Conservation (phyloP, 805 yeast species). For the Kodamaea kakaduensis region DNA sequence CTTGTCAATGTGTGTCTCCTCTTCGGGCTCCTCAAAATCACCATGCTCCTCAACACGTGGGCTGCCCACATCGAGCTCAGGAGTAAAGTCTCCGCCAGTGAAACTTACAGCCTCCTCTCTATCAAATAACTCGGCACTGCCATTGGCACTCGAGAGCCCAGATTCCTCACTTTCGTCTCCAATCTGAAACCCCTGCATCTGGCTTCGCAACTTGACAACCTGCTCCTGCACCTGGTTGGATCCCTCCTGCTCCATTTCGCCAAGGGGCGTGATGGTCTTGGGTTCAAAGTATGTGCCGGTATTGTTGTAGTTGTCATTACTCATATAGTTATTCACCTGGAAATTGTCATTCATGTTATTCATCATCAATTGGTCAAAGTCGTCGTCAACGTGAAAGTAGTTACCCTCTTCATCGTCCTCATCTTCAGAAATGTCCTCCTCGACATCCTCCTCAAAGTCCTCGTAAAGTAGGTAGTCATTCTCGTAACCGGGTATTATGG, state of each 20-base stretch:
- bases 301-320: slow-evolving; percentile 8
- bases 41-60: background rate
- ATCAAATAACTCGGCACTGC: slow-evolving; percentile 1
- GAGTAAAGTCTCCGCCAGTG: slow-evolving; percentile 5
- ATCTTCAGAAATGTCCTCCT: slow-evolving; percentile 38
- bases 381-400: slow-evolving; percentile 34
- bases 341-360: slow-evolving; percentile 7
- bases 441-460: slow-evolving; percentile 41
- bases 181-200: slow-evolving; percentile 10
- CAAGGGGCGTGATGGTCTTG: background rate
- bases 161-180: slow-evolving; percentile 4
- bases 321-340: slow-evolving; percentile 6
- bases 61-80: background rate
- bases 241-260: background rate
- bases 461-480: slow-evolving; percentile 32
- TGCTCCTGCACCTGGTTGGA: slow-evolving; percentile 6
- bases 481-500: slow-evolving; percentile 30
- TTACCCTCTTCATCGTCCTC: slow-evolving; percentile 38
- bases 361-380: slow-evolving; percentile 26
- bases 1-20: background rate
- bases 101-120: slow-evolving; percentile 5
- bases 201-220: slow-evolving; percentile 9
- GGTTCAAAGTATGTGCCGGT: slow-evolving; percentile 11
- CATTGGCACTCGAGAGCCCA: slow-evolving; percentile 3
- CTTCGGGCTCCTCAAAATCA: slow-evolving; percentile 3